Conservation (phyloP, 352 stramenopile genomes). For the Pythium plurisporium region DNA sequence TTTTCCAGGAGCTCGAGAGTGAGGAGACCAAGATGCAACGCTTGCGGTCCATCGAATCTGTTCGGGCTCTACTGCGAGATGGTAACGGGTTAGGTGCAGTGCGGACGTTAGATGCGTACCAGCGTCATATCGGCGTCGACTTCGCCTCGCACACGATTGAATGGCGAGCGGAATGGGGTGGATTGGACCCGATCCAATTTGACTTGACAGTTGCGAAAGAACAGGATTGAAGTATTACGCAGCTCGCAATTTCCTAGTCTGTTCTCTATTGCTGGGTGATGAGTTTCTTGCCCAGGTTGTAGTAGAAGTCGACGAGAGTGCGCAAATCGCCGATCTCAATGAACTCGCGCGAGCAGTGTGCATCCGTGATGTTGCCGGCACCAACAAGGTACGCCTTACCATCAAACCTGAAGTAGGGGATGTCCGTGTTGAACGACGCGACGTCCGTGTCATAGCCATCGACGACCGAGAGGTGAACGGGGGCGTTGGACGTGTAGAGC, state of each 20-base stretch:
- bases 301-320: constrained; percentile 66
- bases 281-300: constrained; percentile 58
- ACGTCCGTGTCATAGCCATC: constrained; percentile 84
- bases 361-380: constrained; percentile 68
- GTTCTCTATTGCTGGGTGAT: constrained; percentile 42
- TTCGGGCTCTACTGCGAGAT: constrained; percentile 8
- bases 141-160: constrained; percentile 35
- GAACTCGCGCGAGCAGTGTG: constrained; percentile 67
- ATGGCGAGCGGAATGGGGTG: constrained; percentile 56
- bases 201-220: constrained; percentile 31
- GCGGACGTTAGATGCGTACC: constrained; percentile 43
- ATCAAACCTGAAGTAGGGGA: constrained; percentile 85
- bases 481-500: constrained; percentile 82
- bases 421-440: constrained; percentile 86
- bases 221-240: not conserved
- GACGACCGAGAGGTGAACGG: constrained; percentile 72
- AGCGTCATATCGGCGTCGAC: constrained; percentile 48
- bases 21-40: constrained; percentile 26
- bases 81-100: constrained; percentile 25
- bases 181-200: constrained; percentile 58
- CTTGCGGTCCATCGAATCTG: constrained; percentile 24
- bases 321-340: constrained; percentile 66
- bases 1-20: constrained; percentile 70
- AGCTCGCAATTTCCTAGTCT: not conserved
- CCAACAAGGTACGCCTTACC: constrained; percentile 78